Conservation (phyloP, 768 basidiomycete species). For the Kockovaella imperatae region DNA sequence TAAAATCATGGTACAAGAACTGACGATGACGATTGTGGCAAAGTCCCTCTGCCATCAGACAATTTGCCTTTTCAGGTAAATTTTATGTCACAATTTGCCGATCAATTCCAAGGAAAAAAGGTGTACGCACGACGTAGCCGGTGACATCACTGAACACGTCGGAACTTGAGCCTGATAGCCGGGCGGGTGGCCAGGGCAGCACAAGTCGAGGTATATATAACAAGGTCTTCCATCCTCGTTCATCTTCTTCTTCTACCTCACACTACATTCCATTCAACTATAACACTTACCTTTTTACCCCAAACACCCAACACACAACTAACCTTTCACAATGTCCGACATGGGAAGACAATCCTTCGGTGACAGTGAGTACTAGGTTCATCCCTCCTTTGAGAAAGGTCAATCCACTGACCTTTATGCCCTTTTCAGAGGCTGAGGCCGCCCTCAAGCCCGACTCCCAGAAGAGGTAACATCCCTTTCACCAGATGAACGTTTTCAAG, state of each 20-base stretch:
- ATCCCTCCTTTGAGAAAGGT: background rate
- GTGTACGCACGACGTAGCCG: too few species aligned
- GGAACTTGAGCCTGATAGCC: too few species aligned
- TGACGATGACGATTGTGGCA: too few species aligned
- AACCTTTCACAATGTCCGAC: constrained; percentile 41
- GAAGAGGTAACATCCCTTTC: constrained; percentile 8
- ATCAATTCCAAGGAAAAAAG: too few species aligned
- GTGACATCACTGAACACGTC: too few species aligned
- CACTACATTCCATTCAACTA: background rate
- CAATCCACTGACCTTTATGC: too few species aligned
- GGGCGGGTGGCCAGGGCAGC: too few species aligned
- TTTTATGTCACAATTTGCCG: too few species aligned
- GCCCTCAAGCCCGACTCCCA: constrained; percentile 42
- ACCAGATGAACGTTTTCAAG: background rate
- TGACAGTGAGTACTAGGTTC: constrained; percentile 30
- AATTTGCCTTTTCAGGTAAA: too few species aligned
- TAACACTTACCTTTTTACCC: constrained; percentile 5
- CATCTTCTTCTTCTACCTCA: background rate
- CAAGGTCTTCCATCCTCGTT: background rate
- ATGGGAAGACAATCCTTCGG: constrained; percentile 41
- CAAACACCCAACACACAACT: constrained; percentile 20
- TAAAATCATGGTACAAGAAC: too few species aligned
- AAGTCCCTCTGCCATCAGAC: too few species aligned
- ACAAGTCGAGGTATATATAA: background rate
- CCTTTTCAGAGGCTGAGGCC: constrained; percentile 40